Conservation (phyloP, 495 filamentous ascomycete genomes). For the Aspergillus indologenus region DNA sequence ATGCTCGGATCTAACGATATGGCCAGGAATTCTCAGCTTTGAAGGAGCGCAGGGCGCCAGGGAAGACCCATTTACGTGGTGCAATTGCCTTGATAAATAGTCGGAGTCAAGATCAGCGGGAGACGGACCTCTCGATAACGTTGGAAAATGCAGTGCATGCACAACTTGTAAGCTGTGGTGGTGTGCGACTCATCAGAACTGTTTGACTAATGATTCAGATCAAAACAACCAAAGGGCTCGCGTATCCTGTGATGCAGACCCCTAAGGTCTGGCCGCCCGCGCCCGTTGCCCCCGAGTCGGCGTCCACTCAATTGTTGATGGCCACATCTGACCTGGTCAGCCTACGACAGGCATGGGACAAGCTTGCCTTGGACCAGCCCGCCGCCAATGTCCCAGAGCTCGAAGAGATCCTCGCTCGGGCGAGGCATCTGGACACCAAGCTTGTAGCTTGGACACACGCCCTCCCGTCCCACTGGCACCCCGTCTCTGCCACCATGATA, state of each 20-base stretch:
- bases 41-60: conserved; percentile 22
- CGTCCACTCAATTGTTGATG: conserved; percentile 25
- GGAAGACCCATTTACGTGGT: conserved; percentile 32
- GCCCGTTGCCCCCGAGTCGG: conserved; percentile 13
- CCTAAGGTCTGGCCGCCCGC: conserved; percentile 30
- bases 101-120: conserved; percentile 14
- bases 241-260: conserved; percentile 25
- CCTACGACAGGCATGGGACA: conserved; percentile 30
- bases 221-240: conserved; percentile 23
- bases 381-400: conserved; percentile 12
- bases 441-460: conserved; percentile 28
- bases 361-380: conserved; percentile 2
- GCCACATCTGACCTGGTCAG: conserved; percentile 27
- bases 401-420: conserved; percentile 23
- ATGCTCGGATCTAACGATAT: background rate
- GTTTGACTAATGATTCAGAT: conserved; percentile 21
- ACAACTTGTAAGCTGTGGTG: conserved; percentile 29
- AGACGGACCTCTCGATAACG: conserved; percentile 16
- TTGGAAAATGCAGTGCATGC: conserved; percentile 29
- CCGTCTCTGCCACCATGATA: conserved; percentile 30
- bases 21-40: conserved; percentile 31
- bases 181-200: background rate
- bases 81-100: conserved; percentile 36
- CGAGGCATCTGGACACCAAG: conserved; percentile 26
- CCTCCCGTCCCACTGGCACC: conserved; percentile 32